Base-by-base conservation (phyloP, 202 grass and related monocot species). In the Thinopyrum obtusiflorum region DNA sequence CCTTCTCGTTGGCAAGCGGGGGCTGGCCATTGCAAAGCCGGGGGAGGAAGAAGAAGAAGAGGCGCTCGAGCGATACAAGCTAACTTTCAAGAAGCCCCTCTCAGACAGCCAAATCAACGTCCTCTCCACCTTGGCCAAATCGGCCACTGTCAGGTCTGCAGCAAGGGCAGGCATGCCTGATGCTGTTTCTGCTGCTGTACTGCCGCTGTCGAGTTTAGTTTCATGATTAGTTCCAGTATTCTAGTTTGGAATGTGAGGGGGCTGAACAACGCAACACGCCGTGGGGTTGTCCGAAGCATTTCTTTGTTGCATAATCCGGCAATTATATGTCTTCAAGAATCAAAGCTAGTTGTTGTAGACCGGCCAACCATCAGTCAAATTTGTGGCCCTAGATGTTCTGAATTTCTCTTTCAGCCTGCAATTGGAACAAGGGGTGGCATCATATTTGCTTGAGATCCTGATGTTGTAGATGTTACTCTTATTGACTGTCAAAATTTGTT, bases 401-500 rank as follows among this genome's bases (percentile, higher is more conserved):
- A 21, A 2, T 59, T 59, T 6, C 2, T 8, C 0, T 59, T 21
- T 7, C 7, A 6, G 20, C 18, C 55, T 18, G 55, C 20, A 0
- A 7, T 0, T 0, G 55, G 55, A 6, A 59, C 20, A 2, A 2
- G 55, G 0, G 55, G 55, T 9, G 55, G 55, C 0, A 59, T 59
- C 0, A n/a, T 59, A 0, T 0, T 59, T 0, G 55, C 55, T 21
- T 59, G 55, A 20, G 21, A 59, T 7, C 55, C 55, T 0, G 5
- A 59, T 4, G 1, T 18, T 7, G 0, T 21, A 0, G 6, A 9
- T 4, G 17, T 2, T 1, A 2, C 6, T 6, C 2, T 8, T 20
- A 7, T 12, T 12, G 10, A 9, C 21, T 3, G 32, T 20, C 0
- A 2, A 1, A 17, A 4, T 0, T n/a, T 17, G 0, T 57, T 57